Base-by-base conservation (phyloP, 2,329 filamentous ascomycete species). In the Ascochyta clinopodiicola region DNA sequence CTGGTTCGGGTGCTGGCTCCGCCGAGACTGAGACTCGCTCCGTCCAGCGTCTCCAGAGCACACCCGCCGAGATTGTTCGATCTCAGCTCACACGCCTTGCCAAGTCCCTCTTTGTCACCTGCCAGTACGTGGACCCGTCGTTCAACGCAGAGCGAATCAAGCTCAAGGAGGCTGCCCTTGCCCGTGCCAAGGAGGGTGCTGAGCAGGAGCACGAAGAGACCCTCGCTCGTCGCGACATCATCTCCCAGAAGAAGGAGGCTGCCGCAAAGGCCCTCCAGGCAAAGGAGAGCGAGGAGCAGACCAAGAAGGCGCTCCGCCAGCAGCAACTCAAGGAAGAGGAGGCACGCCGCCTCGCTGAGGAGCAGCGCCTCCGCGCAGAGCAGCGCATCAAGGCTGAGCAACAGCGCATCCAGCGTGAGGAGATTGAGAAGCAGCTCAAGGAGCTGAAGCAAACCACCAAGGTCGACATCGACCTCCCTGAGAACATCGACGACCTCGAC, bases 211-310 rank as follows among this genome's bases (percentile, higher is more conserved):
- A 97, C 73, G 84, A 86, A 57, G 91, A 94, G 32, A 91, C 88
- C 38, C 83, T 99, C 44, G 88, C 89, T 56, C 89, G 95, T 67
- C 94, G 96, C 75, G 89, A 93, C 5, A 78, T 96, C 64, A 99
- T 99, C 67, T 89, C 96, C 74, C 96, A 96, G 84, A 94, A 94
- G 80, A 98, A 98, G 82, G 93, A 97, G 74, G 90, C 92, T 63
- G 92, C 92, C n/a, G 91, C 91, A 10, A 92, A 94, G 76, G 86
- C 92, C 40, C 86, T 93, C 66, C 92, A 95, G 59, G 88, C 88
- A 75, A 92, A 90, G 76, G 93, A 97, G 76, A 92, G 92, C 72
- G 95, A 98, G 78, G 93, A 94, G 73, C 92, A 95, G 55, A 90
- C 89, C 62, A 88, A 90, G 77, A 96, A 95, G 81, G 87, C 90